Conservation (phyloP, 306 rosid genomes). For the Medicago ruthenica region DNA sequence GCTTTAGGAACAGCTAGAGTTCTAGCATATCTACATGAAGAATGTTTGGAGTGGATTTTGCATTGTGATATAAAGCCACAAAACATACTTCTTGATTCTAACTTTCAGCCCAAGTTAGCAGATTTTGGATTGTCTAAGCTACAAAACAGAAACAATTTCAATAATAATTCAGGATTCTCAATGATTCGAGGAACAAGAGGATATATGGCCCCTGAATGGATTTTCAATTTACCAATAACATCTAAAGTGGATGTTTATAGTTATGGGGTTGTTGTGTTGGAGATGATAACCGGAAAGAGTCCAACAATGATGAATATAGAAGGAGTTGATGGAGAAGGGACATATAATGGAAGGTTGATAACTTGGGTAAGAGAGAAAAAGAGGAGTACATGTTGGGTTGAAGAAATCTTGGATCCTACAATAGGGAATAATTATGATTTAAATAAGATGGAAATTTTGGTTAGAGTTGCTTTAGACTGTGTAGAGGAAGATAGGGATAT, state of each 20-base stretch:
- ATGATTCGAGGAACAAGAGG: slow-evolving; percentile 67
- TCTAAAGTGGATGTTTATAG: slow-evolving; percentile 45
- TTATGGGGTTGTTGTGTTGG: slow-evolving; percentile 41
- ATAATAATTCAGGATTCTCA: slow-evolving; percentile 45
- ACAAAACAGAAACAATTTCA: slow-evolving; percentile 34
- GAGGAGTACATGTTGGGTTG: slow-evolving; percentile 31
- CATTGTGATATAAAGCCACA: slow-evolving; percentile 54
- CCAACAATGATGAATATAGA: slow-evolving; percentile 26
- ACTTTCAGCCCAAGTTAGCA: slow-evolving; percentile 43
- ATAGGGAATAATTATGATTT: slow-evolving; percentile 34
- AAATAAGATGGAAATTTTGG: slow-evolving; percentile 44
- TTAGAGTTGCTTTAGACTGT: slow-evolving; percentile 52
- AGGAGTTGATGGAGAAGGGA: slow-evolving; percentile 7
- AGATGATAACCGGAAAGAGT: slow-evolving; percentile 45
- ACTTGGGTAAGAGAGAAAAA: slow-evolving; percentile 53
- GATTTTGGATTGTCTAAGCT: slow-evolving; percentile 46
- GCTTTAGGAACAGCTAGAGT: slow-evolving; percentile 55
- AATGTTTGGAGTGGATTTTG: slow-evolving; percentile 66
- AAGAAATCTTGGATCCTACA: slow-evolving; percentile 45
- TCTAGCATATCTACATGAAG: slow-evolving; percentile 61
- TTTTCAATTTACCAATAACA: slow-evolving; percentile 36
- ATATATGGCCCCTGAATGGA: slow-evolving; percentile 58
- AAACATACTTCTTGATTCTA: slow-evolving; percentile 33
- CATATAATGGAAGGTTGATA: slow-evolving; percentile 43
- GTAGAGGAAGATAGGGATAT: slow-evolving; percentile 52